A percentile compares a stretch with the other conserved stretches of the same genome.
These are phyloP conservation scores for Fraxinus ornus DNA, from an alignment of 305 asterid genomes.

Conservation along the genomic window DNA sequence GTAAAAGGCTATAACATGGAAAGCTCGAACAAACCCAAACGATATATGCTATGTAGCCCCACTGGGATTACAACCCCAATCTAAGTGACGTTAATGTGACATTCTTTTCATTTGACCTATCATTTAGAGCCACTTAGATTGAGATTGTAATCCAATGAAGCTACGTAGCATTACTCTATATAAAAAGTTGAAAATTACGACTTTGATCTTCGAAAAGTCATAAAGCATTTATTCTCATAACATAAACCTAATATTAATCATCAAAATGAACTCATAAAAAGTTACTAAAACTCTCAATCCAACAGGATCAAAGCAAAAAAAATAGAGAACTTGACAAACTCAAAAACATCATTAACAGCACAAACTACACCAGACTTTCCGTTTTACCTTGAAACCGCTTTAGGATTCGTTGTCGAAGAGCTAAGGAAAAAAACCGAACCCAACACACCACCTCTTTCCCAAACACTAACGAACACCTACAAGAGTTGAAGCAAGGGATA, in stretches of 20 bases:
- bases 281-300: constrained; percentile 20
- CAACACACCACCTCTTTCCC: not conserved
- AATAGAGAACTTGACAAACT: constrained; percentile 10
- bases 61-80: too few relatives aligned
- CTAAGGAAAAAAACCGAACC: not conserved
- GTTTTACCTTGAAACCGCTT: constrained; percentile 21
- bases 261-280: not conserved
- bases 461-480: not conserved
- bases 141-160: too few relatives aligned
- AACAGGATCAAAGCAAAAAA: constrained; percentile 23
- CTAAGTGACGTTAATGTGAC: too few relatives aligned
- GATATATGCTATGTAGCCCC: not conserved
- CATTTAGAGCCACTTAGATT: too few relatives aligned
- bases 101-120: too few relatives aligned
- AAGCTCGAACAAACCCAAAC: not conserved
- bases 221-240: not conserved
- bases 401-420: not conserved
- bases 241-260: not conserved
- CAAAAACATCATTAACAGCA: constrained; percentile 1
- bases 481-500: constrained; percentile 1
- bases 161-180: too few relatives aligned
- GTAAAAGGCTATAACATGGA: not conserved
- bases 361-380: not conserved
- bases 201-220: not conserved
- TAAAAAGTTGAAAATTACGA: not conserved